Evolutionary conservation across 768 basidiomycete genomes (phyloP).

Genomic region (Termitomyces sp.): DNA sequence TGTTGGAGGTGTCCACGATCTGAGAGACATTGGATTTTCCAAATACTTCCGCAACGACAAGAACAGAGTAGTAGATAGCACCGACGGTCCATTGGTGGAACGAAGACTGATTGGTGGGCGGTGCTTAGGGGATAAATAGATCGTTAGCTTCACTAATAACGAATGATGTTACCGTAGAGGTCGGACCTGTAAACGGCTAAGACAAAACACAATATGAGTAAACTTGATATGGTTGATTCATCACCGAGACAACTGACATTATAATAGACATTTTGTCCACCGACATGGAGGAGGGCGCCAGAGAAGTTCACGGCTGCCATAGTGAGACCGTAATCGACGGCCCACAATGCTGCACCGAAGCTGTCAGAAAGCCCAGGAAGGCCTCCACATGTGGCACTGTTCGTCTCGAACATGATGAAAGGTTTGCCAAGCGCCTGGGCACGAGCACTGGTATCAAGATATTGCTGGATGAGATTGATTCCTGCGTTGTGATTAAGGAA

Average conservation of each 20-base stretch:
- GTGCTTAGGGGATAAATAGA: constrained; percentile 20
- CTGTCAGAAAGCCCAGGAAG: constrained; percentile 61
- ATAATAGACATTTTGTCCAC: constrained; percentile 66
- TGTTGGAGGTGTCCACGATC: constrained; percentile 61
- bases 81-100: constrained; percentile 72
- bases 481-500: constrained; percentile 63
- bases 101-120: constrained; percentile 50
- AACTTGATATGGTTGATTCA: background rate
- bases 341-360: constrained; percentile 68
- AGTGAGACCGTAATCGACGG: constrained; percentile 58
- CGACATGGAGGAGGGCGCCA: constrained; percentile 53
- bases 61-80: constrained; percentile 68
- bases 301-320: constrained; percentile 59
- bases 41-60: constrained; percentile 68
- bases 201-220: constrained; percentile 27
- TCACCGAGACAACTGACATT: constrained; percentile 41
- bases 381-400: constrained; percentile 66
- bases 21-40: constrained; percentile 62
- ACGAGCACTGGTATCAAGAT: constrained; percentile 44
- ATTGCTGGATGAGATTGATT: constrained; percentile 43
- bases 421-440: constrained; percentile 43
- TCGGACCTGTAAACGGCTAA: constrained; percentile 55
- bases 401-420: constrained; percentile 69
- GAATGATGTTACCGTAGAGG: background rate
- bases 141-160: background rate